phyloP scores from a whole-genome alignment of 2,329 filamentous ascomycete genomes.

The Trichoderma polysporum region DNA sequence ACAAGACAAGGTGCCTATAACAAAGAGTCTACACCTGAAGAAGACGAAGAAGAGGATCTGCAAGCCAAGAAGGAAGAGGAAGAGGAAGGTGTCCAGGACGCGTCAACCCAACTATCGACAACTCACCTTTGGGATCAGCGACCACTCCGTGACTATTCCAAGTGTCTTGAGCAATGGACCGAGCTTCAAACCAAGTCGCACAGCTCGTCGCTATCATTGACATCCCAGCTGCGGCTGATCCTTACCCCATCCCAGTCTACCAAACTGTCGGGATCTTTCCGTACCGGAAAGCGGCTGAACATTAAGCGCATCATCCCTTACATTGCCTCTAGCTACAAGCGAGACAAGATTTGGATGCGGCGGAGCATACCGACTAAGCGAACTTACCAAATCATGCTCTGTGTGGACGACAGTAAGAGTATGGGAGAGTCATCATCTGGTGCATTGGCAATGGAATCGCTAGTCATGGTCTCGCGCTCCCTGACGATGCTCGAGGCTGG shows the following conservation, averaged over 20 bases:
- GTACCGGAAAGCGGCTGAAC: slow-evolving; percentile 96
- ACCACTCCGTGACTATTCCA: slow-evolving; percentile 48
- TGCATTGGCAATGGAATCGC: slow-evolving; percentile 84
- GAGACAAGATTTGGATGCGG: slow-evolving; percentile 99
- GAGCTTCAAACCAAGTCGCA: slow-evolving; percentile 83
- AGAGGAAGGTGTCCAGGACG: slow-evolving; percentile 50
- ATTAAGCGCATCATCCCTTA: slow-evolving; percentile 99
- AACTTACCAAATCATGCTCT: slow-evolving; percentile 94
- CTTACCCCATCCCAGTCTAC: slow-evolving; percentile 92
- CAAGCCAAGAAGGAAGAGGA: slow-evolving; percentile 47
- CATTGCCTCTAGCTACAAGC: slow-evolving; percentile 96
- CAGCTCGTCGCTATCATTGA: slow-evolving; percentile 81
- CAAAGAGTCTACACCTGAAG: slow-evolving; percentile 46
- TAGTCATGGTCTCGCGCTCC: slow-evolving; percentile 85
- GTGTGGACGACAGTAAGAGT: slow-evolving; percentile 90
- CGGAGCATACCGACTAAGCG: slow-evolving; percentile 88
- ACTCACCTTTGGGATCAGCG: slow-evolving; percentile 63
- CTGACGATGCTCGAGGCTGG: slow-evolving; percentile 93
- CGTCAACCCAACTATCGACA: slow-evolving; percentile 65
- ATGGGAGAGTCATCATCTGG: slow-evolving; percentile 83
- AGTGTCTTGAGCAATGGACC: slow-evolving; percentile 75
- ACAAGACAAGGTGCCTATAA: slow-evolving; percentile 60
- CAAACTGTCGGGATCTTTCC: slow-evolving; percentile 94
- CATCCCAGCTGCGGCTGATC: slow-evolving; percentile 93
- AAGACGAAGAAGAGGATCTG: slow-evolving; percentile 36